Base-by-base conservation (phyloP, 768 basidiomycete species). In the Harrya chromipes region DNA sequence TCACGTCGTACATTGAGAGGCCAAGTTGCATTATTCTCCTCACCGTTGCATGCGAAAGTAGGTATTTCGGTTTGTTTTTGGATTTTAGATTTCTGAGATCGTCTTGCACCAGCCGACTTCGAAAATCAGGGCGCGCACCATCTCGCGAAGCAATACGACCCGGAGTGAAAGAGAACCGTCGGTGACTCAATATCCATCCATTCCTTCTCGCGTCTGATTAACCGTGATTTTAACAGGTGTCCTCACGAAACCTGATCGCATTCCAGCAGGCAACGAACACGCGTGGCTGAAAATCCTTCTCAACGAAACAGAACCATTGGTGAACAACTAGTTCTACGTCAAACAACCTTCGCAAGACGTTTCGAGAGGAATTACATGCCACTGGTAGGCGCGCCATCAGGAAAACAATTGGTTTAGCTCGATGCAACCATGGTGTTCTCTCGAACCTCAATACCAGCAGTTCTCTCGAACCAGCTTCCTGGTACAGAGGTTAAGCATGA, bases 181-280 rank as follows among this genome's bases (percentile, higher is more conserved):
- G 87, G 88, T 86, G 52, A 14, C 75, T 45, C 14, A 4, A 6
- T 58, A 6, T 17, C 23, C 75, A 77, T 82, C 8, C 77, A 83
- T 0, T 50, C 79, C 33, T 78, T 77, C 0, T 75, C 82, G 0
- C 72, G 79, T 5, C 38, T 33, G 1, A 29, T 34, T 5, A 6
- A 55, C 8, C 10, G 21, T 11, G 2, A 1, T 34, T n/a, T 20
- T 9, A 11, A 39, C 20, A 62, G 59, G 59, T n/a, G 59, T 62
- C n/a, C 72, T 87, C 17, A 90, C 86, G 0, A 89, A 90, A 54
- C 84, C 85, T n/a, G n/a, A n/a, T n/a, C n/a, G n/a, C n/a, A n/a
- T n/a, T n/a, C n/a, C n/a, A n/a, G n/a, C n/a, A n/a, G 64, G 69
- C n/a, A 54, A 62, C 5, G 61, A 59, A 49, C 23, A n/a, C 0